Evolutionary conservation across 176 grass and related monocot genomes (phyloP).

Genomic region (Triticum urartu): DNA sequence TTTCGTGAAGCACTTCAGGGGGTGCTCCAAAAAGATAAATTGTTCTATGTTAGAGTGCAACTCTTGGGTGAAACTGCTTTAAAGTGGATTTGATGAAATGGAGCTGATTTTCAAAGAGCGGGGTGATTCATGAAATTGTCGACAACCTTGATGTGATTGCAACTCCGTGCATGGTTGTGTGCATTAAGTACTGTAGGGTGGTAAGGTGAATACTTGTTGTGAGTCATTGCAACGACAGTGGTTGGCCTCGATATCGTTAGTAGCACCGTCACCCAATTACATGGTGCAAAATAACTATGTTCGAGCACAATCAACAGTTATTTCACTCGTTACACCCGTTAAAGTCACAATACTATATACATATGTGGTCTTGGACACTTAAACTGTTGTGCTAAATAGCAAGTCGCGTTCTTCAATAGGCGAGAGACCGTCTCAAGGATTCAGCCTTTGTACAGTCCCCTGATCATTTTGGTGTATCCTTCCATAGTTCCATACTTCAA

Average conservation of each 20-base stretch:
- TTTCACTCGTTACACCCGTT: background rate
- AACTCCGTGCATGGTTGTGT: too few species aligned
- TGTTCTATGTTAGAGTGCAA: too few species aligned
- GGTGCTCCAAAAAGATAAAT: too few species aligned
- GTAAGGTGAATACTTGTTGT: too few species aligned
- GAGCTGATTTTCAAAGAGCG: too few species aligned
- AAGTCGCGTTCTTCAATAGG: background rate
- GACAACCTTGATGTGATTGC: too few species aligned
- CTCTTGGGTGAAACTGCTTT: too few species aligned
- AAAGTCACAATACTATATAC: background rate
- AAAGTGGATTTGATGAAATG: too few species aligned
- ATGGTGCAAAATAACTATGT: background rate
- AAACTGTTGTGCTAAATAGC: background rate
- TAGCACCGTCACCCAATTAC: background rate
- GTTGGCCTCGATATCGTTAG: background rate
- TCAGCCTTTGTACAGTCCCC: background rate
- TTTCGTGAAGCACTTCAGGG: too few species aligned
- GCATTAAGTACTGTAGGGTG: too few species aligned
- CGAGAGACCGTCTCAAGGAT: background rate
- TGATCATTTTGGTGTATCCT: background rate
- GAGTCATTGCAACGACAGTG: background rate
- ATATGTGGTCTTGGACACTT: background rate
- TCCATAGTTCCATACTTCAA: slow-evolving; percentile 6
- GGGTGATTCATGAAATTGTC: too few species aligned
- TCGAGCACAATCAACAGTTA: background rate